Base-by-base conservation (phyloP, 139 green algal genomes). In the Volvox africanus region DNA sequence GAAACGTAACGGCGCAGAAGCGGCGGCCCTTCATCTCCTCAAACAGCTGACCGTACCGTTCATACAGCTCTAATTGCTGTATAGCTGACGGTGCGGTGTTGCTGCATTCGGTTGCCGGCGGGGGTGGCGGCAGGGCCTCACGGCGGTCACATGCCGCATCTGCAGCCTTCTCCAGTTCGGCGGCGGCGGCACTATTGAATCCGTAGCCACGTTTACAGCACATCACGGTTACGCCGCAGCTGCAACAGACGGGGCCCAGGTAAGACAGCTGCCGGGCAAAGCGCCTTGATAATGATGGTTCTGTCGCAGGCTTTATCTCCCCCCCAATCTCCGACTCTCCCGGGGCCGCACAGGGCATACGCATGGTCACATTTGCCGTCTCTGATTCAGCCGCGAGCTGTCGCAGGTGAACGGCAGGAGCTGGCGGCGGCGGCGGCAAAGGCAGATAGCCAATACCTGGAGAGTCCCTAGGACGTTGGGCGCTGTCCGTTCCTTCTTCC, bases 11-110 rank as follows among this genome's bases (percentile, higher is more conserved):
- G 3, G 30, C 17, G 22, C 6, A 0, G 19, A 61, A 20, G 0
- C 50, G 44, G 0, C 2, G 5, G n/a, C 85, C 85, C 28, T 65
- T 33, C 44, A 82, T 67, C n/a, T 82, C 85, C 71, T 89, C 85
- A 37, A 89, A 88, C 82, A 88, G 61, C 61, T 76, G 61, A 11
- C 82, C 82, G 14, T 78, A 78, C 19, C 82, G 82, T 65, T 88
- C 82, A 61, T 88, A 75, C 44, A 89, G 21, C 85, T 89, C 85
- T 14, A 69, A 9, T 1, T 21, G 65, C 83, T 67, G 83, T 28
- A 88, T 20, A 20, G 35, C 5, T 21, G 32, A 17, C 44, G 61
- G 44, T 24, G 28, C 37, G 21, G 12, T 32, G 26, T 18, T 35
- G 35, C 36, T 32, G n/a, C 79, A 32, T 69, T 30, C 71, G 71